These are phyloP conservation scores for Aspergillus pseudonomiae DNA, from an alignment of 2,329 filamentous ascomycete genomes.

Conservation along the genomic window DNA sequence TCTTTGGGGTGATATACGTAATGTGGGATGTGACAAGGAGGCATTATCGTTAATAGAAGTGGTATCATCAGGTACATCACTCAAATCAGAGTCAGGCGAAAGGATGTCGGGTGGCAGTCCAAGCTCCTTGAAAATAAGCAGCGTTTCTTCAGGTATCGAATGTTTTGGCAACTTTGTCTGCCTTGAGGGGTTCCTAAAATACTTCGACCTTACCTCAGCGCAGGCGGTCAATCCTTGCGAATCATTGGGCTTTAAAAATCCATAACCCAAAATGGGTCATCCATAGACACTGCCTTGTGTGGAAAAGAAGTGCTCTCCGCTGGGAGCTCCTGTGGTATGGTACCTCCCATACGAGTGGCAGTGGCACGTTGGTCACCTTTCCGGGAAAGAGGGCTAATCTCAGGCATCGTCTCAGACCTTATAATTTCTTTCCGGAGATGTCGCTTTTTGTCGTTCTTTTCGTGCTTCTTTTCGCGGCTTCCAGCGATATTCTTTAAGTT, in stretches of 20 bases:
- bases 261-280: constrained; percentile 23
- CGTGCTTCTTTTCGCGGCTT: background rate
- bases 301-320: background rate
- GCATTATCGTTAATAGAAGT: constrained; percentile 13
- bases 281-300: background rate
- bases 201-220: constrained; percentile 45
- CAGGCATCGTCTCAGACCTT: background rate
- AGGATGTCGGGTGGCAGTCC: constrained; percentile 24
- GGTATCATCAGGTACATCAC: constrained; percentile 38
- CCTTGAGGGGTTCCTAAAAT: constrained; percentile 25
- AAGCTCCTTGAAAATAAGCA: constrained; percentile 17
- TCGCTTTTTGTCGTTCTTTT: background rate
- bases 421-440: background rate
- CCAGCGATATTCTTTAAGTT: background rate
- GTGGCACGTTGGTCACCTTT: background rate
- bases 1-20: background rate
- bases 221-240: constrained; percentile 38
- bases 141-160: constrained; percentile 20
- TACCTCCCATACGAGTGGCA: background rate
- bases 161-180: background rate
- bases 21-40: background rate
- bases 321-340: background rate
- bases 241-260: constrained; percentile 46
- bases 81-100: constrained; percentile 39
- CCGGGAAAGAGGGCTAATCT: background rate